Conservation (phyloP, 306 rosid genomes). For the Carpinus viminea region DNA sequence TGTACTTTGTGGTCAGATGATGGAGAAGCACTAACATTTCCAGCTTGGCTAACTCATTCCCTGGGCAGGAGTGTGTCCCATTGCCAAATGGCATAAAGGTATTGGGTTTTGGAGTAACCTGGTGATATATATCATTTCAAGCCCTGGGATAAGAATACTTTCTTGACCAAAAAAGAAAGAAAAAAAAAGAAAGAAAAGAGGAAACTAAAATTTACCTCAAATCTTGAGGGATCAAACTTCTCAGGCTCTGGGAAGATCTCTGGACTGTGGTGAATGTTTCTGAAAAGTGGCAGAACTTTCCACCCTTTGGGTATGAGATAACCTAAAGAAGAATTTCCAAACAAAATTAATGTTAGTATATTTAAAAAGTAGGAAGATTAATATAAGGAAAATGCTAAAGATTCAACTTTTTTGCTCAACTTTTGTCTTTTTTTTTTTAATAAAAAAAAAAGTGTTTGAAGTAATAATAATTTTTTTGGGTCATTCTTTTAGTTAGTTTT, state of each 20-base stretch:
- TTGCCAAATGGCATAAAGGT: constrained; percentile 97
- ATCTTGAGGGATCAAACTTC: constrained; percentile 90
- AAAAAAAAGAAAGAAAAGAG: too few relatives aligned
- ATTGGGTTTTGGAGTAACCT: constrained; percentile 87
- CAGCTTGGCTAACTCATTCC: constrained; percentile 92
- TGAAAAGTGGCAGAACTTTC: constrained; percentile 93
- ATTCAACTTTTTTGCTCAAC: too few relatives aligned
- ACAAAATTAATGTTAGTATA: constrained; percentile 21
- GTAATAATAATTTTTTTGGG: too few relatives aligned
- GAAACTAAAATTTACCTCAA: constrained; percentile 57
- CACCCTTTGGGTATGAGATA: constrained; percentile 95
- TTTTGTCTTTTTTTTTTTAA: too few relatives aligned
- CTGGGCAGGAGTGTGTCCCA: constrained; percentile 94
- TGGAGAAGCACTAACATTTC: constrained; percentile 86
- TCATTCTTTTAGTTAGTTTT: too few relatives aligned
- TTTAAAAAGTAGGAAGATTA: neutral
- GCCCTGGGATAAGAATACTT: neutral
- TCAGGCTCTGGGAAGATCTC: constrained; percentile 77
- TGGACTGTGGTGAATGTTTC: constrained; percentile 91
- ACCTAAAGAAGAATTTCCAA: constrained; percentile 41
- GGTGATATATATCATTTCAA: constrained; percentile 23
- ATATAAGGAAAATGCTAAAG: too few relatives aligned
- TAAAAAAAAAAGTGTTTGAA: too few relatives aligned
- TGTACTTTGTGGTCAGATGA: constrained; percentile 90
- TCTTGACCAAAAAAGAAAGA: too few relatives aligned